Evolutionary conservation across 73 alveolate genomes (phyloP).

Genomic region (Tetrahymena elliotti): DNA sequence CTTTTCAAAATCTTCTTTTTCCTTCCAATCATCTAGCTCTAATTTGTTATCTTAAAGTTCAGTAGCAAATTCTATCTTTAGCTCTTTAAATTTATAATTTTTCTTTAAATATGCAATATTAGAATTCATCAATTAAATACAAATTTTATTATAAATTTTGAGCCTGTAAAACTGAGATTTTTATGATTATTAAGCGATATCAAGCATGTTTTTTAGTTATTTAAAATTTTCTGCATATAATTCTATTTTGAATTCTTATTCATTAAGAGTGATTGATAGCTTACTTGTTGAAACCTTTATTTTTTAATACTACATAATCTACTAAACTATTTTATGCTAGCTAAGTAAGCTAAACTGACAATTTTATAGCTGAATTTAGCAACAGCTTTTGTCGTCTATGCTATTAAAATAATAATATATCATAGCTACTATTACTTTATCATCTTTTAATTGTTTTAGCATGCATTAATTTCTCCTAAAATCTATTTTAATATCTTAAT

Average conservation of each 20-base stretch:
- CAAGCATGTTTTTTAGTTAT: not conserved
- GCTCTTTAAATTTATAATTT: not conserved
- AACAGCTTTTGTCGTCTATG: no score
- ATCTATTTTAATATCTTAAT: no score
- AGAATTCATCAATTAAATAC: not conserved
- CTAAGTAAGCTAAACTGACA: no score
- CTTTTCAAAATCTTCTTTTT: not conserved
- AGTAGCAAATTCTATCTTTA: not conserved
- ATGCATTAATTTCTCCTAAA: not conserved
- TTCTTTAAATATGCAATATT: not conserved
- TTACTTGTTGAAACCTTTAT: not conserved
- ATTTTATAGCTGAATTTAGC: not conserved
- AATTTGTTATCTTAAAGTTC: not conserved
- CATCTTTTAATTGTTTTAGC: not conserved
- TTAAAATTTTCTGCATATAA: no score
- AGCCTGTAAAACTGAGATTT: not conserved
- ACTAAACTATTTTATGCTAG: no score
- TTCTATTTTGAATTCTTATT: not conserved
- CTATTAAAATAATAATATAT: no score
- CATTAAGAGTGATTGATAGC: not conserved
- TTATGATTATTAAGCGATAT: not conserved
- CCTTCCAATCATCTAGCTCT: not conserved
- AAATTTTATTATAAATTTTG: not conserved
- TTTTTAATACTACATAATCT: no score
- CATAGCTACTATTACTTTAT: no score